Evolutionary conservation across 495 filamentous ascomycete species (phyloP).

Genomic region (Annulohypoxylon bovei): DNA sequence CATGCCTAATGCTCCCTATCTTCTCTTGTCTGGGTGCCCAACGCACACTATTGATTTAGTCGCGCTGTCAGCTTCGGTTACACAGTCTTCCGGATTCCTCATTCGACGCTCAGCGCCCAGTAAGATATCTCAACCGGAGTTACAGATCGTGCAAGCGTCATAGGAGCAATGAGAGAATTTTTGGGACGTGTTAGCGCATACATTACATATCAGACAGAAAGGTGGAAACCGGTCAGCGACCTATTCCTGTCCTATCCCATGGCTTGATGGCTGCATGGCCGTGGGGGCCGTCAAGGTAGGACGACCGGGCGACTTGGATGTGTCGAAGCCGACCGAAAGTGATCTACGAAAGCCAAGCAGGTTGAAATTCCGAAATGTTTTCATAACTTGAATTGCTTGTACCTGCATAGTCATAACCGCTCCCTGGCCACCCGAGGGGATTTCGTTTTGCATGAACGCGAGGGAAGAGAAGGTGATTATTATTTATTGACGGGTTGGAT

Average conservation of each 20-base stretch:
- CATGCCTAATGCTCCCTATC: conserved; percentile 19
- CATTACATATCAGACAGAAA: neutral
- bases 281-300: neutral
- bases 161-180: conserved; percentile 9
- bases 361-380: conserved; percentile 13
- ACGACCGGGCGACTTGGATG: neutral
- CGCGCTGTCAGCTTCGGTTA: conserved; percentile 25
- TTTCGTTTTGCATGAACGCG: conserved; percentile 15
- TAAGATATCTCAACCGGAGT: conserved; percentile 34
- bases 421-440: conserved; percentile 9
- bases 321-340: conserved; percentile 9
- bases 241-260: conserved; percentile 1
- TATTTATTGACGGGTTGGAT: conserved; percentile 12
- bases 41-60: conserved; percentile 31
- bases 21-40: conserved; percentile 28
- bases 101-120: conserved; percentile 35
- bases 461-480: neutral
- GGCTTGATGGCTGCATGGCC: conserved; percentile 3
- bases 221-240: conserved; percentile 15
- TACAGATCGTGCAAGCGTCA: conserved; percentile 17
- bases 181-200: conserved; percentile 7
- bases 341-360: conserved; percentile 29
- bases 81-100: conserved; percentile 15
- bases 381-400: conserved; percentile 7
- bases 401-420: neutral